Percentiles rank a stretch among this genome's conserved stretches.
phyloP scores from a whole-genome alignment of 129 eudicot species.

The Chrysanthemum makinoi region DNA sequence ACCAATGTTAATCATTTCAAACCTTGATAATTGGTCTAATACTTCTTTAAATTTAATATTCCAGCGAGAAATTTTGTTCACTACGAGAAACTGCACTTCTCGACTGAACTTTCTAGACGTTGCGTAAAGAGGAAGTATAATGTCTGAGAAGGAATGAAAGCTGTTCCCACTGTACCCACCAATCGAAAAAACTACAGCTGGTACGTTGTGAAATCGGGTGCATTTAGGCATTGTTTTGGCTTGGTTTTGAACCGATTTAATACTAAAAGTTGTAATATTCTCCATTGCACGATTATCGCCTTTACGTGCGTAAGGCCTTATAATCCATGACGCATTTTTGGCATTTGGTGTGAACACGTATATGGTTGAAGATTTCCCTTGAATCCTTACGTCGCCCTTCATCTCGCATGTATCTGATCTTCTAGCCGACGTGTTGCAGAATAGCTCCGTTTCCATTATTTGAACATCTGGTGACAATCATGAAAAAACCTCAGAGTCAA shows the following conservation, averaged over 20 bases:
- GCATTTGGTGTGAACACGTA: slow-evolving; percentile 25
- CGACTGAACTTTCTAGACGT: slow-evolving; percentile 48
- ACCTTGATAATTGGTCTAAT: slow-evolving; percentile 51
- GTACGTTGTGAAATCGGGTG: slow-evolving; percentile 37
- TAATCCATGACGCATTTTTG: slow-evolving; percentile 25
- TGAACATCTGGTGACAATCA: slow-evolving; percentile 24
- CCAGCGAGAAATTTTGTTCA: slow-evolving; percentile 39
- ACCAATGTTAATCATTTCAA: slow-evolving; percentile 54
- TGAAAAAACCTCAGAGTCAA: neutral
- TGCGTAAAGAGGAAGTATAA: slow-evolving; percentile 55
- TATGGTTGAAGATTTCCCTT: slow-evolving; percentile 60
- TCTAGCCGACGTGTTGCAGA: slow-evolving; percentile 35
- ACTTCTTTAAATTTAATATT: slow-evolving; percentile 28
- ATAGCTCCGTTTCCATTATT: slow-evolving; percentile 25
- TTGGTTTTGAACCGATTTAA: slow-evolving; percentile 16
- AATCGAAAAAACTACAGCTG: slow-evolving; percentile 61
- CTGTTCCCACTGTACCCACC: slow-evolving; percentile 68
- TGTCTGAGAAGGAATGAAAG: slow-evolving; percentile 64
- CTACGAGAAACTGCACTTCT: slow-evolving; percentile 47
- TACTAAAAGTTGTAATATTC: slow-evolving; percentile 24
- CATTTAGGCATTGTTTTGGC: slow-evolving; percentile 42
- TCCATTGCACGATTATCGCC: slow-evolving; percentile 46
- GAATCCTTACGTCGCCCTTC: slow-evolving; percentile 69
- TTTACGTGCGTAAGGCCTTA: slow-evolving; percentile 75
- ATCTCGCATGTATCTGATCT: slow-evolving; percentile 61